phyloP scores from a whole-genome alignment of 257 asterid species.

The Echium plantagineum region DNA sequence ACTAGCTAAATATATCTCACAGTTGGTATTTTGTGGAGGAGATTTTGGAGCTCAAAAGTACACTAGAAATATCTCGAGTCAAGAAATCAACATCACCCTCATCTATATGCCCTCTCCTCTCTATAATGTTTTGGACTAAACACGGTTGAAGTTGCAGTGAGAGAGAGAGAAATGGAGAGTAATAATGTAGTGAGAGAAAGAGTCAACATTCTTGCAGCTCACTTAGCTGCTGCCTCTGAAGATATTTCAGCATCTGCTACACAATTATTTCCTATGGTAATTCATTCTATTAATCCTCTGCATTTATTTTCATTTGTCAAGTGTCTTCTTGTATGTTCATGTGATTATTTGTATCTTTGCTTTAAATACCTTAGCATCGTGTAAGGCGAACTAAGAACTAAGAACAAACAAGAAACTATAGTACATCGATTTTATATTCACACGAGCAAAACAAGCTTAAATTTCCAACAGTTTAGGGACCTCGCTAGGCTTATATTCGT shows the following conservation, averaged over 20 bases:
- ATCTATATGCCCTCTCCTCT: neutral
- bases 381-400: too few relatives aligned
- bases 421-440: too few relatives aligned
- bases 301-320: neutral
- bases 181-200: constrained; percentile 41
- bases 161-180: constrained; percentile 40
- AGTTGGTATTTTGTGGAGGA: too few relatives aligned
- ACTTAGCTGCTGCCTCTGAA: constrained; percentile 40
- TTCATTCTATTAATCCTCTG: neutral
- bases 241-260: constrained; percentile 61
- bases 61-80: neutral
- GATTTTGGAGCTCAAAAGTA: too few relatives aligned
- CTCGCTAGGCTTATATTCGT: too few relatives aligned
- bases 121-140: neutral
- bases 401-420: too few relatives aligned
- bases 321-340: too few relatives aligned
- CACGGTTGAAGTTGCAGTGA: constrained; percentile 3
- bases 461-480: neutral
- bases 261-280: constrained; percentile 68
- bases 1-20: too few relatives aligned
- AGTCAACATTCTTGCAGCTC: constrained; percentile 43
- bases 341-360: too few relatives aligned
- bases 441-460: too few relatives aligned
- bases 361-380: too few relatives aligned
- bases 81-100: neutral